Percentiles rank a stretch among this genome's conserved stretches.
Evolutionary conservation across 2,329 filamentous ascomycete genomes (phyloP).

Genomic region (Arthrobotrys musiformis): DNA sequence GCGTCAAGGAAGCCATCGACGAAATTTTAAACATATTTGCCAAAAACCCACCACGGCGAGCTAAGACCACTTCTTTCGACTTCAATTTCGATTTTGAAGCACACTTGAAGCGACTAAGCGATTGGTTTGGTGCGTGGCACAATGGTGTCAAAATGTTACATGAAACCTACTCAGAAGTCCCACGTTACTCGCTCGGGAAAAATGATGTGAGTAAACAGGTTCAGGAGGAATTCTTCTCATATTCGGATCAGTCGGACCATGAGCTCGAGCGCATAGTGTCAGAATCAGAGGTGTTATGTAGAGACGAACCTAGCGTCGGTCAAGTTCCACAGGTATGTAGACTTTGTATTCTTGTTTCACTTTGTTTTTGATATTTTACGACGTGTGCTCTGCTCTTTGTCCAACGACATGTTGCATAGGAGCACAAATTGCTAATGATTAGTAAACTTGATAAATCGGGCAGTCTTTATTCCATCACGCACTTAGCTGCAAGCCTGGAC

Average conservation of each 20-base stretch:
- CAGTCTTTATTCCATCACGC: constrained; percentile 1
- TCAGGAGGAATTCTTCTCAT: neutral
- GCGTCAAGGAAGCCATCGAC: neutral
- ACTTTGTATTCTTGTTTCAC: neutral
- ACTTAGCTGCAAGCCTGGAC: neutral
- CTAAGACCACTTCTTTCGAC: constrained; percentile 12
- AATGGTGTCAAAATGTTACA: constrained; percentile 2
- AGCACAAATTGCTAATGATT: neutral
- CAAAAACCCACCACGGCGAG: neutral
- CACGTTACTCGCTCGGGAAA: neutral
- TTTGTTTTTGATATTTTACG: too few relatives aligned
- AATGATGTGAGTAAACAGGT: neutral
- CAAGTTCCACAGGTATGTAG: neutral
- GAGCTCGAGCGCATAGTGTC: neutral
- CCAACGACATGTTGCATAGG: too few relatives aligned
- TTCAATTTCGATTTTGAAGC: constrained; percentile 20
- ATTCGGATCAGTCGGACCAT: neutral
- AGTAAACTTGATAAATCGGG: neutral
- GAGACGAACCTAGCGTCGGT: neutral
- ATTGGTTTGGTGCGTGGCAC: constrained; percentile 32
- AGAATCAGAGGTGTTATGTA: neutral
- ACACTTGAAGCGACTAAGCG: constrained; percentile 19
- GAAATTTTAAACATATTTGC: neutral
- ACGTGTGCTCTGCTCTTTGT: too few relatives aligned
- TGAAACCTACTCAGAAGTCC: constrained; percentile 13